A percentile compares a stretch with the other conserved stretches of the same genome.
Conservation (phyloP, 257 asterid species). For the Solanum tacnaense region DNA sequence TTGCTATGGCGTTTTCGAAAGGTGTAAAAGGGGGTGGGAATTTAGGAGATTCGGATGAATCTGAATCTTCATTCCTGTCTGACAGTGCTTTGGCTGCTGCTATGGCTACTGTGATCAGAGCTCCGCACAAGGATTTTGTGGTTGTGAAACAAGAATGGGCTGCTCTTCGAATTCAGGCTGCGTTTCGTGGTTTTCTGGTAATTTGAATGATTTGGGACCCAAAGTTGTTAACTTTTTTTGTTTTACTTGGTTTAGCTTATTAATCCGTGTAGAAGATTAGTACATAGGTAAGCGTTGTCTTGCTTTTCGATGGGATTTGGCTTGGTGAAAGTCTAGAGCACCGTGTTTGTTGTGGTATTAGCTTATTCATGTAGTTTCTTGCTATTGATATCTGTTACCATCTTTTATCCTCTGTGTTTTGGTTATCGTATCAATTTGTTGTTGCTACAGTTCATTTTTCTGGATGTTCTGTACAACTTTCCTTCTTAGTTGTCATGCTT, state of each 20-base stretch:
- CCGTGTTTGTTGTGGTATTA: not conserved
- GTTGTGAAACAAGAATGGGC: constrained; percentile 77
- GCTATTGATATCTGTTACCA: not conserved
- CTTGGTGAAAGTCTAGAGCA: not conserved
- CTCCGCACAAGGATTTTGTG: constrained; percentile 72
- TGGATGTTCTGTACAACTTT: no score
- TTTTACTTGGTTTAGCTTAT: not conserved
- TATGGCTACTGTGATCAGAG: constrained; percentile 64
- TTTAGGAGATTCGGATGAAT: constrained; percentile 37
- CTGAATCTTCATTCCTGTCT: constrained; percentile 30
- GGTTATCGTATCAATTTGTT: no score
- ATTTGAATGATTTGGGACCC: not conserved
- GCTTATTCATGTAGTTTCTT: not conserved
- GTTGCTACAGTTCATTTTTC: not conserved
- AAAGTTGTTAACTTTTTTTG: not conserved
- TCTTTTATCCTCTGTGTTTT: not conserved
- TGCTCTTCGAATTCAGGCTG: constrained; percentile 72
- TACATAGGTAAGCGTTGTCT: not conserved
- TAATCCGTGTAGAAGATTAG: not conserved
- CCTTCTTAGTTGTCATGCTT: no score
- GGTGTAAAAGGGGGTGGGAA: constrained; percentile 28
- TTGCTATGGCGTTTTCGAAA: constrained; percentile 19
- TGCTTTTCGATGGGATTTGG: not conserved
- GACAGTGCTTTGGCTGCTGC: constrained; percentile 76
- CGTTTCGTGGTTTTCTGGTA: constrained; percentile 83